These are phyloP conservation scores for Phytophthora hybrid DNA, from an alignment of 352 stramenopile genomes.

Conservation along the genomic window DNA sequence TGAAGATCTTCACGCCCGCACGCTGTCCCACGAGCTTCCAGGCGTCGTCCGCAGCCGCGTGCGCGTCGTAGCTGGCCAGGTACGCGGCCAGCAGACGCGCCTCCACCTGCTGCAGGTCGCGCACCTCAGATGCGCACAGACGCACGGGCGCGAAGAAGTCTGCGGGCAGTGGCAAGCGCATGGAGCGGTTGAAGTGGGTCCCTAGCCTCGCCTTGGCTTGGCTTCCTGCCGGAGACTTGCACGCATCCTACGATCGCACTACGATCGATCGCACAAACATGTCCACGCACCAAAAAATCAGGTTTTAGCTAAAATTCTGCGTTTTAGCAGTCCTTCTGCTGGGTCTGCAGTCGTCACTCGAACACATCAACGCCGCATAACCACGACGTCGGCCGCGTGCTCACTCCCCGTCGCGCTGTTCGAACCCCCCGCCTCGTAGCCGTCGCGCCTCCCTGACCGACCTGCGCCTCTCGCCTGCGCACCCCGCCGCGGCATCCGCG, in stretches of 20 bases:
- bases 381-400: slow-evolving; percentile 10
- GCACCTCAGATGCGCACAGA: slow-evolving; percentile 46
- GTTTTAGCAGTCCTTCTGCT: too few relatives aligned
- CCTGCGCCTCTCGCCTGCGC: slow-evolving; percentile 4
- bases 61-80: slow-evolving; percentile 61
- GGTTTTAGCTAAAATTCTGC: too few relatives aligned
- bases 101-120: slow-evolving; percentile 58
- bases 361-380: slow-evolving; percentile 27
- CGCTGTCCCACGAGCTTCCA: slow-evolving; percentile 64
- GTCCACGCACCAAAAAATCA: too few relatives aligned
- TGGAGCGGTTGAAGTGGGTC: slow-evolving; percentile 34
- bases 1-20: slow-evolving; percentile 59
- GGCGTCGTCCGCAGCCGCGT: slow-evolving; percentile 15
- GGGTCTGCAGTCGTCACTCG: slow-evolving; percentile 10
- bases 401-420: neutral
- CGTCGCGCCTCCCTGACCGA: neutral
- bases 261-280: too few relatives aligned
- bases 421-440: slow-evolving; percentile 1
- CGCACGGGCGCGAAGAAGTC: slow-evolving; percentile 66
- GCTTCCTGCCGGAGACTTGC: too few relatives aligned
- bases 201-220: too few relatives aligned
- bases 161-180: slow-evolving; percentile 53
- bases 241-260: too few relatives aligned
- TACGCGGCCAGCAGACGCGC: slow-evolving; percentile 58
- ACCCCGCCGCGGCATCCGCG: slow-evolving; percentile 1